Conservation (phyloP, 2,329 filamentous ascomycete genomes). For the Kalaharituber pfeilii region DNA sequence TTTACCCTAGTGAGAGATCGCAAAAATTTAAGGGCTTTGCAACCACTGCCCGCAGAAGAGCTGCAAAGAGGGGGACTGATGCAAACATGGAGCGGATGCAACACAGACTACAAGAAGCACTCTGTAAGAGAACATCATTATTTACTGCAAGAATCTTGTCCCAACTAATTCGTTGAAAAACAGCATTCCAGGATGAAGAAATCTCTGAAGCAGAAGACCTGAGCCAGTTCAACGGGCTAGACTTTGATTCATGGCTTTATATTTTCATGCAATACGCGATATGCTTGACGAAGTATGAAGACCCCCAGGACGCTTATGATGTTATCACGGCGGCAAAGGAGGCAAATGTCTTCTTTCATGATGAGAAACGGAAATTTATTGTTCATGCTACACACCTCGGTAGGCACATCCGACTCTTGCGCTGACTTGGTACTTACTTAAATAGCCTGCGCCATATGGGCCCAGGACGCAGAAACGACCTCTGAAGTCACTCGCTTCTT, state of each 20-base stretch:
- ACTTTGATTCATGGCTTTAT: constrained; percentile 73
- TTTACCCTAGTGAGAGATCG: constrained; percentile 39
- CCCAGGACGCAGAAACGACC: constrained; percentile 58
- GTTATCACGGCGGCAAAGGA: constrained; percentile 61
- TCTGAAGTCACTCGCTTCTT: constrained; percentile 64
- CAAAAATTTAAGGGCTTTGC: constrained; percentile 33
- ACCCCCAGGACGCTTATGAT: constrained; percentile 56
- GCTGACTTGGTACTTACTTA: background rate
- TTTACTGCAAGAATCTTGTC: constrained; percentile 23
- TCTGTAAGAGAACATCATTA: constrained; percentile 28
- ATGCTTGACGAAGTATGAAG: constrained; percentile 49
- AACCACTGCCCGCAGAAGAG: constrained; percentile 28
- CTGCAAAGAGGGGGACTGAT: constrained; percentile 25
- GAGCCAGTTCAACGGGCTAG: constrained; percentile 49
- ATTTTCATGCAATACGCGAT: constrained; percentile 79
- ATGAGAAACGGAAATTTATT: constrained; percentile 46
- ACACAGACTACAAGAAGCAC: constrained; percentile 29
- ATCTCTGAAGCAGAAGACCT: constrained; percentile 23
- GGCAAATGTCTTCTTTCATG: constrained; percentile 66
- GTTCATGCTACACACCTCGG: constrained; percentile 63
- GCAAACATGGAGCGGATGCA: constrained; percentile 29
- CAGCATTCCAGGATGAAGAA: constrained; percentile 26
- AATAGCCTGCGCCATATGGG: constrained; percentile 63
- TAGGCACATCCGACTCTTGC: constrained; percentile 28
- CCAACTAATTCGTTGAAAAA: too few relatives aligned